A percentile compares a stretch with the other conserved stretches of the same genome.
Evolutionary conservation across 495 filamentous ascomycete species (phyloP).

Genomic region (Aspergillus avenaceus): DNA sequence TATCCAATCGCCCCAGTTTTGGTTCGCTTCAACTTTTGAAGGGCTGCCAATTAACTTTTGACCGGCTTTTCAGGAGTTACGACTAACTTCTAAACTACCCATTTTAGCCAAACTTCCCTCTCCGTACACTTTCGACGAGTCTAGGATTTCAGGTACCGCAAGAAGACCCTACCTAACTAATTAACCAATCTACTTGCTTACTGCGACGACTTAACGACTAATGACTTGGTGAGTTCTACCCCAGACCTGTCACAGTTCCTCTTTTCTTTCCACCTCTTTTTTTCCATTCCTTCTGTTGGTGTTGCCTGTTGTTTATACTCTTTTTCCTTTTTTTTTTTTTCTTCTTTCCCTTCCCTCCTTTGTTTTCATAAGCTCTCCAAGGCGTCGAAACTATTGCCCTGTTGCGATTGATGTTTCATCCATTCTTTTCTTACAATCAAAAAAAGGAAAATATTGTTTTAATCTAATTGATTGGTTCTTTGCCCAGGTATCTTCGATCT

Average conservation of each 20-base stretch:
- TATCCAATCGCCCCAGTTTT: constrained; percentile 9
- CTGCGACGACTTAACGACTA: not conserved
- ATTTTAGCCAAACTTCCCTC: not conserved
- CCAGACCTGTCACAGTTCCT: constrained; percentile 8
- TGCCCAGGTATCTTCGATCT: not conserved
- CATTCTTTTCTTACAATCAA: not conserved
- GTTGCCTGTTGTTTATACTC: not conserved
- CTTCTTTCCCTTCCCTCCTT: constrained; percentile 1
- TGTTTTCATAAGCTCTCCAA: constrained; percentile 2
- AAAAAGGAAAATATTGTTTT: constrained; percentile 3
- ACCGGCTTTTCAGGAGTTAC: constrained; percentile 14
- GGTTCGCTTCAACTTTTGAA: constrained; percentile 15
- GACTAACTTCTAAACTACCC: not conserved
- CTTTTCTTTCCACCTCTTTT: constrained; percentile 2
- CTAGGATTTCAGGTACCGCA: constrained; percentile 1
- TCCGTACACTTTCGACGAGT: not conserved
- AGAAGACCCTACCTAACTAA: not conserved
- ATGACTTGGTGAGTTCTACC: not conserved
- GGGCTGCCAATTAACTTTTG: constrained; percentile 19
- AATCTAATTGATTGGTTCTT: not conserved
- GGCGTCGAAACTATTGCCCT: not conserved
- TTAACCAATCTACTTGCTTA: not conserved
- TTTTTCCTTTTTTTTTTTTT: not conserved
- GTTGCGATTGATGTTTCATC: not conserved
- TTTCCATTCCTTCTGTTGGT: not conserved